Percentiles rank a stretch among this genome's conserved stretches.
These are phyloP conservation scores for Barbarea vulgaris DNA, from an alignment of 345 rosid species.

Conservation along the genomic window DNA sequence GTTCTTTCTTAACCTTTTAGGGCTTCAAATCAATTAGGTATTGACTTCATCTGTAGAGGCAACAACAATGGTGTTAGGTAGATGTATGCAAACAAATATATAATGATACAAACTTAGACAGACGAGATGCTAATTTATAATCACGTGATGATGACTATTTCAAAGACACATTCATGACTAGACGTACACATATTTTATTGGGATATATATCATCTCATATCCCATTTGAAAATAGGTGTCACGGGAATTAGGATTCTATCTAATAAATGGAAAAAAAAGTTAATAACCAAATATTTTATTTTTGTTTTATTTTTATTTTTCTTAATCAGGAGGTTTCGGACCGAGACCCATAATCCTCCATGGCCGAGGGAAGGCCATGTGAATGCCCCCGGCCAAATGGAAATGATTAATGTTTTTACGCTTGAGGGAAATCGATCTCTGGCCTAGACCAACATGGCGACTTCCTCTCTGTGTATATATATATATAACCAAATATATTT, in stretches of 20 bases:
- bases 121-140: neutral
- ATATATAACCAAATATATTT: neutral
- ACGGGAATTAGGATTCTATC: neutral
- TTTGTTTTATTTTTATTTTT: too few species aligned
- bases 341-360: too few species aligned
- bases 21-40: too few species aligned
- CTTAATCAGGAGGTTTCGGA: too few species aligned
- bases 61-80: neutral
- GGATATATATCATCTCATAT: neutral
- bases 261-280: neutral
- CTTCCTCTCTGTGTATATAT: too few species aligned
- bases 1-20: neutral
- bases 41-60: neutral
- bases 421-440: too few species aligned
- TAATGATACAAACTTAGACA: neutral
- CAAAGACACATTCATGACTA: neutral
- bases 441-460: too few species aligned
- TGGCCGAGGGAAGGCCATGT: too few species aligned
- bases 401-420: too few species aligned
- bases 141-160: constrained; percentile 1
- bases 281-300: neutral
- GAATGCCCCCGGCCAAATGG: too few species aligned
- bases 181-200: neutral
- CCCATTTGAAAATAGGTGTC: neutral
- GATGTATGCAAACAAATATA: neutral